Percentiles rank a stretch among this genome's conserved stretches.
phyloP scores from a whole-genome alignment of 768 basidiomycete species.

The Suillus americanus region DNA sequence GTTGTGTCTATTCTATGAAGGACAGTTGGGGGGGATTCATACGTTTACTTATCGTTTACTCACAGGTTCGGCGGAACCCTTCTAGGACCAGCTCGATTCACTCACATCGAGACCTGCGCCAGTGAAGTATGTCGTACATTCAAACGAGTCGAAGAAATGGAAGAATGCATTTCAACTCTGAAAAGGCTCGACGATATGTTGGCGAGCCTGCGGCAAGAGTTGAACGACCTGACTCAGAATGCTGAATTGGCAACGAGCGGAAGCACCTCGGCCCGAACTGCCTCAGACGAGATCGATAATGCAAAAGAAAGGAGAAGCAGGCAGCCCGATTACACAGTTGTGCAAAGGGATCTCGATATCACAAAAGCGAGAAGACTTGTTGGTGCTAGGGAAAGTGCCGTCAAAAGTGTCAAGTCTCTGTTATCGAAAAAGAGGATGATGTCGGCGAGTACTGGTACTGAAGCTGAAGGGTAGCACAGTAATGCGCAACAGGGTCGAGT shows the following conservation, averaged over 20 bases:
- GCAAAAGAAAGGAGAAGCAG: conserved; percentile 19
- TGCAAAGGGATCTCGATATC: conserved; percentile 47
- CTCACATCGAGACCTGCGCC: conserved; percentile 76
- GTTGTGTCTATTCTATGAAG: no score
- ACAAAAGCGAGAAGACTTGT: conserved; percentile 66
- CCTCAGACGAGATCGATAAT: neutral
- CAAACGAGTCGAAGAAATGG: conserved; percentile 65
- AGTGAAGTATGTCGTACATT: conserved; percentile 71
- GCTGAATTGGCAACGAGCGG: neutral
- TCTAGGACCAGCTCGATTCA: conserved; percentile 73
- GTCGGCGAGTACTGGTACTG: neutral
- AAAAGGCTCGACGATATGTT: conserved; percentile 62
- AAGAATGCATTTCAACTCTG: conserved; percentile 57
- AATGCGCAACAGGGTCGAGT: neutral
- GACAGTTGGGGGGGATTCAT: neutral
- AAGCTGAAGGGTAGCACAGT: neutral
- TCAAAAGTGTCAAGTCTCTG: conserved; percentile 58
- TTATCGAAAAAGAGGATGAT: conserved; percentile 40
- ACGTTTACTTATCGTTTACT: neutral
- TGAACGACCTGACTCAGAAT: conserved; percentile 12
- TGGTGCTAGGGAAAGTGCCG: conserved; percentile 65
- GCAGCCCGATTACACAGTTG: conserved; percentile 45
- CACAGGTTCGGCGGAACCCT: conserved; percentile 79
- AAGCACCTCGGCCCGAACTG: neutral
- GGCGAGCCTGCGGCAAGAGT: conserved; percentile 51